Conservation (phyloP, 1,284 basidiomycete species). For the Boletus hoseneyae region DNA sequence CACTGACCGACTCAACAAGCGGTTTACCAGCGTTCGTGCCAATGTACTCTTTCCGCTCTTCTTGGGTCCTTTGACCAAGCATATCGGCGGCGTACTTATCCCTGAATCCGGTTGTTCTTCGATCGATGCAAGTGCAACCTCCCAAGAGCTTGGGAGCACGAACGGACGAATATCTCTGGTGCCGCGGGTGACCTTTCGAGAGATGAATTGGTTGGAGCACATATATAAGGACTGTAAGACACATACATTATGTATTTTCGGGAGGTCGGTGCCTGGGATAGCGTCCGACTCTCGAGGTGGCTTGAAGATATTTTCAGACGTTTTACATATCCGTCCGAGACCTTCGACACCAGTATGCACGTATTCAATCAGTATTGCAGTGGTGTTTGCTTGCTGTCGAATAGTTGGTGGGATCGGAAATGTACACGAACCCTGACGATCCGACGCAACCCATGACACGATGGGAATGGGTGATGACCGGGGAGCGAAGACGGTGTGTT, state of each 20-base stretch:
- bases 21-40: conserved; percentile 72
- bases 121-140: conserved; percentile 39
- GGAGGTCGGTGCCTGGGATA: conserved; percentile 40
- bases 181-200: conserved; percentile 39
- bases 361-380: conserved; percentile 54
- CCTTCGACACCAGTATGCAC: conserved; percentile 58
- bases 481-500: conserved; percentile 59
- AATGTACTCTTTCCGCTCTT: conserved; percentile 91
- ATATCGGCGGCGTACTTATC: conserved; percentile 31
- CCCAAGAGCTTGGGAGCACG: conserved; percentile 58
- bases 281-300: conserved; percentile 37
- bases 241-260: conserved; percentile 56
- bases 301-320: conserved; percentile 58
- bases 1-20: conserved; percentile 55
- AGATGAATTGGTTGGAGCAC: not conserved
- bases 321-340: conserved; percentile 56
- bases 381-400: conserved; percentile 21
- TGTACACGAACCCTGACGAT: conserved; percentile 23
- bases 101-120: conserved; percentile 7
- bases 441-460: conserved; percentile 34
- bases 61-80: conserved; percentile 80
- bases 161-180: conserved; percentile 48
- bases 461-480: conserved; percentile 64
- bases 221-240: not conserved
- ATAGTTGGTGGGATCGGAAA: conserved; percentile 14